phyloP scores from a whole-genome alignment of 139 green algal species.

The Astrephomene gubernaculifera region DNA sequence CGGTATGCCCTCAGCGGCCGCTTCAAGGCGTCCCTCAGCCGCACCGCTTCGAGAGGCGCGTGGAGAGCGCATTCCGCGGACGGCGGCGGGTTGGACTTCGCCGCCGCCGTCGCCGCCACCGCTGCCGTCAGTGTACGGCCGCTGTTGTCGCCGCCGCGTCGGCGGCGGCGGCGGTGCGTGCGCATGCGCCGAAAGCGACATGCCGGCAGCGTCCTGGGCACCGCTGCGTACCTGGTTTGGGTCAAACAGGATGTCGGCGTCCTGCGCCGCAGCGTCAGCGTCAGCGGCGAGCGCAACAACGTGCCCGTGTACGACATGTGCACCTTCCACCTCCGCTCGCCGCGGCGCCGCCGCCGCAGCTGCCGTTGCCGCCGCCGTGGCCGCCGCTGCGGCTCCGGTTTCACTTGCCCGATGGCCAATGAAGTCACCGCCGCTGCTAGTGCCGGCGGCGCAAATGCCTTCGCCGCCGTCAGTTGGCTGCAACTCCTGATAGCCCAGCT shows the following conservation, averaged over 20 bases:
- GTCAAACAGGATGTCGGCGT: slow-evolving; percentile 19
- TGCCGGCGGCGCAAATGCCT: background rate
- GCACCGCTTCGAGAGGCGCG: background rate
- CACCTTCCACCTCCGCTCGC: background rate
- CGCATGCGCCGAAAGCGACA: background rate
- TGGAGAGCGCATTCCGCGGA: background rate
- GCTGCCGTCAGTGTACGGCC: background rate
- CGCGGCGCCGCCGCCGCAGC: background rate
- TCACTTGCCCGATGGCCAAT: too few species aligned
- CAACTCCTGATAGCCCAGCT: background rate
- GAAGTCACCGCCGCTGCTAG: background rate
- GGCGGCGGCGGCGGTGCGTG: background rate
- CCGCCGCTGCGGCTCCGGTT: background rate
- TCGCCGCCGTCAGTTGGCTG: background rate
- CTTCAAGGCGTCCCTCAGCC: background rate
- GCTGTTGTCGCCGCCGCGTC: background rate
- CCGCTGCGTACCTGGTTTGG: slow-evolving; percentile 32
- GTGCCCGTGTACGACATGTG: background rate
- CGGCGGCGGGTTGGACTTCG: background rate
- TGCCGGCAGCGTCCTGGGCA: background rate
- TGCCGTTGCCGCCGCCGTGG: background rate
- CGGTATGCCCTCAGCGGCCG: background rate
- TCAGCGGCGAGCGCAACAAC: background rate
- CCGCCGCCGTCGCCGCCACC: background rate
- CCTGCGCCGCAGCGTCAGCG: background rate